Evolutionary conservation across 371 early-diverging fungal species (phyloP).

Genomic region (Lichtheimia ramosa): DNA sequence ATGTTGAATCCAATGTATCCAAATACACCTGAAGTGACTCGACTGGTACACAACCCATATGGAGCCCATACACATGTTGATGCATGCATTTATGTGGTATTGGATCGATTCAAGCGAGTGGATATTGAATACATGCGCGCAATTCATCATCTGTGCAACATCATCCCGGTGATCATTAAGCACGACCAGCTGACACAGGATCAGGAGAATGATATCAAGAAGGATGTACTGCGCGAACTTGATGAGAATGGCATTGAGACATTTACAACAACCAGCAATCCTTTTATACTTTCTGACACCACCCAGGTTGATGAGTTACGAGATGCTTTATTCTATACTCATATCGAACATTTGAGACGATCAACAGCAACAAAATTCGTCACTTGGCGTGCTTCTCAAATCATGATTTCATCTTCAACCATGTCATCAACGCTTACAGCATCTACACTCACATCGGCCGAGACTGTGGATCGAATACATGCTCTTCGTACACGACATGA

Average conservation of each 20-base stretch:
- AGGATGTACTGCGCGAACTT: slow-evolving; percentile 46
- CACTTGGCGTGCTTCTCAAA: slow-evolving; percentile 46
- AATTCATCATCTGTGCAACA: slow-evolving; percentile 56
- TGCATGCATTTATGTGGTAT: slow-evolving; percentile 65
- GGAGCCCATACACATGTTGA: slow-evolving; percentile 69
- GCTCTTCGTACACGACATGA: slow-evolving; percentile 14
- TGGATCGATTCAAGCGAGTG: slow-evolving; percentile 67
- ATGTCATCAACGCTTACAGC: not conserved
- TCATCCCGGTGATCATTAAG: slow-evolving; percentile 67
- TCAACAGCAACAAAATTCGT: slow-evolving; percentile 57
- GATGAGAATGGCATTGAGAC: slow-evolving; percentile 40
- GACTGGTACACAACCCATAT: slow-evolving; percentile 31
- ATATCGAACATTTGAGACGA: slow-evolving; percentile 49
- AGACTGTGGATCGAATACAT: slow-evolving; percentile 23
- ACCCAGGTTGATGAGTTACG: slow-evolving; percentile 10
- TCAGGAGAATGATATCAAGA: slow-evolving; percentile 61
- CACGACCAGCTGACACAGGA: slow-evolving; percentile 63
- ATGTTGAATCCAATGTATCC: slow-evolving; percentile 25
- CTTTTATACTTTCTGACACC: slow-evolving; percentile 6
- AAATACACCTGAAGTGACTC: slow-evolving; percentile 16
- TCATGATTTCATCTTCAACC: not conserved
- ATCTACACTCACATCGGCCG: slow-evolving; percentile 18
- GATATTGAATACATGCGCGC: slow-evolving; percentile 73
- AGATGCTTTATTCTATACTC: slow-evolving; percentile 43
- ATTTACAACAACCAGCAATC: slow-evolving; percentile 19